Evolutionary conservation across 257 asterid species (phyloP).

Genomic region (Jasminum sambac): DNA sequence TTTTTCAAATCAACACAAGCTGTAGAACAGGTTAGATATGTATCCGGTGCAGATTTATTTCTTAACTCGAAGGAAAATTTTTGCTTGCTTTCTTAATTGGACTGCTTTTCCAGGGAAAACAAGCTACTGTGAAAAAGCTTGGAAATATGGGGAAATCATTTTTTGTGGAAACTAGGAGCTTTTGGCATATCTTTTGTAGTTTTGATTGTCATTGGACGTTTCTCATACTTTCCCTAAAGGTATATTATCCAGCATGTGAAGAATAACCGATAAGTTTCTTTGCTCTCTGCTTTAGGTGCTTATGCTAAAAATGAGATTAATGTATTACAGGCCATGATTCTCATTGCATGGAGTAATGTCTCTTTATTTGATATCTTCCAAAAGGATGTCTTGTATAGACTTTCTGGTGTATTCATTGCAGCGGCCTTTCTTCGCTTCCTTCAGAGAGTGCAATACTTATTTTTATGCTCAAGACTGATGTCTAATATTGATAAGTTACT

Average conservation of each 20-base stretch:
- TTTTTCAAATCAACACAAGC: slow-evolving; percentile 76
- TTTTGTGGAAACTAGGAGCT: slow-evolving; percentile 89
- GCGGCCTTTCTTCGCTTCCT: slow-evolving; percentile 86
- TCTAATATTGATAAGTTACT: neutral
- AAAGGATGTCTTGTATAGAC: slow-evolving; percentile 48
- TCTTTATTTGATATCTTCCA: slow-evolving; percentile 58
- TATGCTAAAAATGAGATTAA: slow-evolving; percentile 26
- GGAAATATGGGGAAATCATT: slow-evolving; percentile 82
- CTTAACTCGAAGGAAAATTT: slow-evolving; percentile 10
- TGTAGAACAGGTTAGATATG: slow-evolving; percentile 44
- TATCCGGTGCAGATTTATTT: slow-evolving; percentile 6
- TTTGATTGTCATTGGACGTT: slow-evolving; percentile 98
- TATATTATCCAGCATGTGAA: slow-evolving; percentile 30
- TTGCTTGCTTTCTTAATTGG: slow-evolving; percentile 32
- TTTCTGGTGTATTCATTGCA: slow-evolving; percentile 89
- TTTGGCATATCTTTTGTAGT: slow-evolving; percentile 95
- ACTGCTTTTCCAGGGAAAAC: slow-evolving; percentile 64
- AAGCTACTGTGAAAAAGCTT: slow-evolving; percentile 36
- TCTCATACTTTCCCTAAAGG: slow-evolving; percentile 80
- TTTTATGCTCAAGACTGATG: slow-evolving; percentile 5
- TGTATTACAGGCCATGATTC: slow-evolving; percentile 65
- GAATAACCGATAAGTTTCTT: neutral
- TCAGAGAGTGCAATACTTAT: slow-evolving; percentile 62
- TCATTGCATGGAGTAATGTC: slow-evolving; percentile 80
- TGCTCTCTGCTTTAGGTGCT: slow-evolving; percentile 20